Base-by-base conservation (phyloP, 116 monocot genomes). In the Thalassia testudinum region DNA sequence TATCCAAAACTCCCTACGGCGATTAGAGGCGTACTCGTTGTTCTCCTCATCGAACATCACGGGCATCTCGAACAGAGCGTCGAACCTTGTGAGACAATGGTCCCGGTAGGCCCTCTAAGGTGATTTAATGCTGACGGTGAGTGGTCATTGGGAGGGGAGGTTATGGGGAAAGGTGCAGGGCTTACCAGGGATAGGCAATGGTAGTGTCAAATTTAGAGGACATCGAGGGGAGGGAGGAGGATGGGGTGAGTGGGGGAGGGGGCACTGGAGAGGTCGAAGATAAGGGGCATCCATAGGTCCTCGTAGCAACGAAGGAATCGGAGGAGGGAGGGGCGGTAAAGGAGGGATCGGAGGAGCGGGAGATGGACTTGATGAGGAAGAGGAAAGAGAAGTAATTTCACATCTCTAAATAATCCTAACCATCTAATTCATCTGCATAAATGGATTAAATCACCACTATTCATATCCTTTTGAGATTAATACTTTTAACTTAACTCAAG, bases 231-330 rank as follows among this genome's bases (percentile, higher is more conserved):
- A n/a, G n/a, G n/a, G n/a, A n/a, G n/a, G n/a, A n/a, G n/a, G n/a
- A n/a, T n/a, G n/a, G n/a, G n/a, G n/a, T n/a, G n/a, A n/a, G n/a
- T n/a, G n/a, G n/a, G n/a, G n/a, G 75, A 57, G 8, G 52, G 23
- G 14, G 26, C 42, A 13, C 34, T 50, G 19, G 62, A 40, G 44
- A 80, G 56, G 19, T 69, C 74, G 24, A 76, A 42, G 29, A 79
- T 61, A 73, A 92, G 38, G 45, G 93, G 93, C 87, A 93, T 75
- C 93, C 93, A 93, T 17, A 81, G 69, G 66, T 78, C 62, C 57
- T 78, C 78, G 62, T 93, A 93, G 76, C 92, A 66, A 54, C 69
- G 75, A 58, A 91, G 64, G 24, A 82, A 74, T 11, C 66, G 58
- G 56, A 50, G 60, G 54, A 62, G 15, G 52, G 62, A 13, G 23